Conservation (phyloP, 2,329 filamentous ascomycete species). For the Penicillium sp. region DNA sequence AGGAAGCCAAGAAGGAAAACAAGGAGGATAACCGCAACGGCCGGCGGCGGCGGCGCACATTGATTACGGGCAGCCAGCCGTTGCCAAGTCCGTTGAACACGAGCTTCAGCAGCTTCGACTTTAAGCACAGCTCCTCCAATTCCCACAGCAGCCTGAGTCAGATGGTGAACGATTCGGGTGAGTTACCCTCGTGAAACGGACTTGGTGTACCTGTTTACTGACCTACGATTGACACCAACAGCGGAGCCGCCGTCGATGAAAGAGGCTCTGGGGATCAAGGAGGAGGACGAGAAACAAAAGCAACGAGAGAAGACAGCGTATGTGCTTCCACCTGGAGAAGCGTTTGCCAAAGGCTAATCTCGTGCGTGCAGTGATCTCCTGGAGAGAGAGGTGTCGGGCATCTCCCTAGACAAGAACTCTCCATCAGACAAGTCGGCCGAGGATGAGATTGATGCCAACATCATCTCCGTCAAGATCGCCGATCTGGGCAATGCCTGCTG, state of each 20-base stretch:
- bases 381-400: conserved; percentile 89
- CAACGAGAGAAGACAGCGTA: conserved; percentile 93
- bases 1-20: conserved; percentile 59
- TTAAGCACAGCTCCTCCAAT: conserved; percentile 58
- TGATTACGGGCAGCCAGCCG: conserved; percentile 96
- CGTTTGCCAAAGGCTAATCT: conserved; percentile 10
- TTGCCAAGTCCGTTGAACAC: conserved; percentile 92
- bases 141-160: conserved; percentile 77
- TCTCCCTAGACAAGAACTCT: conserved; percentile 78
- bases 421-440: conserved; percentile 28
- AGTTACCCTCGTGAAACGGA: conserved; percentile 31
- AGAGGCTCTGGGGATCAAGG: conserved; percentile 51
- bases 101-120: conserved; percentile 76
- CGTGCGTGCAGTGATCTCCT: conserved; percentile 78
- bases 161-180: conserved; percentile 74
- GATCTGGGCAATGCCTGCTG: conserved; percentile 98
- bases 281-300: conserved; percentile 66
- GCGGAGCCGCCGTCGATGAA: conserved; percentile 57
- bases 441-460: conserved; percentile 53
- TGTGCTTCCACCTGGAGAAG: conserved; percentile 39
- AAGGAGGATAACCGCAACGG: conserved; percentile 93
- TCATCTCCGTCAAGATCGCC: conserved; percentile 98
- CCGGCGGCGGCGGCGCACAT: conserved; percentile 78
- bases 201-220: conserved; percentile 29
- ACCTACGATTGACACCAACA: conserved; percentile 42